Percentiles rank a stretch among this genome's conserved stretches.
Conservation (phyloP, 495 filamentous ascomycete species). For the Lasiosphaeria ovina region DNA sequence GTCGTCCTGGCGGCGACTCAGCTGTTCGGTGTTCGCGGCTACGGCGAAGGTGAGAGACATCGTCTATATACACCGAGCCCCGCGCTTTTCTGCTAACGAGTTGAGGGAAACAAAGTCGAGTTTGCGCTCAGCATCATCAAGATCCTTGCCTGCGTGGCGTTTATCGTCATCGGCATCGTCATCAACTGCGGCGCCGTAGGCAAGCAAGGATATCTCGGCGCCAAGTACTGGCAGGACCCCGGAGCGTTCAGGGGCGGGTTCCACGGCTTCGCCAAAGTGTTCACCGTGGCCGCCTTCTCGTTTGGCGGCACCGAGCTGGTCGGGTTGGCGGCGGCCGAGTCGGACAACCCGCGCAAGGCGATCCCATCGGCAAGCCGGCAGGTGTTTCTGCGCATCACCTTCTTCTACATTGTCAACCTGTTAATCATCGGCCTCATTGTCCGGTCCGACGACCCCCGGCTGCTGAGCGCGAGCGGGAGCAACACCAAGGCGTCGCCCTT, state of each 20-base stretch:
- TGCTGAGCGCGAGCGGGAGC: conserved; percentile 42
- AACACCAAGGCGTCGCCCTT: conserved; percentile 58
- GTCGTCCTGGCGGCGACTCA: conserved; percentile 53
- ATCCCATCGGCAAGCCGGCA: conserved; percentile 76
- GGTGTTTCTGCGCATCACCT: conserved; percentile 80
- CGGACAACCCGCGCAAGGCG: conserved; percentile 70
- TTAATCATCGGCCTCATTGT: conserved; percentile 60
- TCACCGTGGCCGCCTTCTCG: conserved; percentile 65
- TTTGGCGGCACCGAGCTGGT: conserved; percentile 72
- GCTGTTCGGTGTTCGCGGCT: conserved; percentile 64
- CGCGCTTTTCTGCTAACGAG: background rate
- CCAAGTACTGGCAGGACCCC: conserved; percentile 53
- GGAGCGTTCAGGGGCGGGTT: conserved; percentile 67
- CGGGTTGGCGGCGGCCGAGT: conserved; percentile 76
- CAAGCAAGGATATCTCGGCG: conserved; percentile 64
- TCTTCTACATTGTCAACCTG: conserved; percentile 74
- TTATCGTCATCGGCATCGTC: conserved; percentile 53
- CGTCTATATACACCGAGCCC: no score
- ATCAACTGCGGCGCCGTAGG: conserved; percentile 57
- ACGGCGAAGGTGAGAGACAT: conserved; percentile 35
- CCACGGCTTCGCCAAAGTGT: conserved; percentile 65
- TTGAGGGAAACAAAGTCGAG: conserved; percentile 32
- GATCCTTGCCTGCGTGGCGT: conserved; percentile 39
- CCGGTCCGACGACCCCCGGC: conserved; percentile 37
- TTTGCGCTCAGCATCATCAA: conserved; percentile 41